These are phyloP conservation scores for Suillus occidentalis DNA, from an alignment of 768 basidiomycete genomes.

Conservation along the genomic window DNA sequence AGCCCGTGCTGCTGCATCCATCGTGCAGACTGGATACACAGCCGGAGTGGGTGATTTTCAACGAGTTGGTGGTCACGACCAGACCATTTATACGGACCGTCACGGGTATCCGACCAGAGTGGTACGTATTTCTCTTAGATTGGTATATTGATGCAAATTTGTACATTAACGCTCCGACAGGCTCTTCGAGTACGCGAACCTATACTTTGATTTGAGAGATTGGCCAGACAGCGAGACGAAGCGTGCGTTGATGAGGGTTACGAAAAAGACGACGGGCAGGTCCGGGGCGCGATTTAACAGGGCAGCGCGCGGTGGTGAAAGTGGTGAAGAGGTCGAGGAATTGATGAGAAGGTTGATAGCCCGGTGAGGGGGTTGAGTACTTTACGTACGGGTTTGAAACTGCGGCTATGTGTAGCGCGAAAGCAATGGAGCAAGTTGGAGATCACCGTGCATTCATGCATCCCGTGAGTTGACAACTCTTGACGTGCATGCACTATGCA, in stretches of 20 bases:
- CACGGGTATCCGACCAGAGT: constrained; percentile 82
- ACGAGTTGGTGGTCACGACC: constrained; percentile 93
- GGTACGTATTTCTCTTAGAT: constrained; percentile 49
- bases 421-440: too few relatives aligned
- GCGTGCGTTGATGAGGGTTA: constrained; percentile 53
- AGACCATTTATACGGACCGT: constrained; percentile 89
- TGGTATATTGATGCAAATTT: constrained; percentile 1
- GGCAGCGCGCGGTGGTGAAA: not conserved
- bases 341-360: not conserved
- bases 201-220: constrained; percentile 66
- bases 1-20: constrained; percentile 53
- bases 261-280: constrained; percentile 55
- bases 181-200: constrained; percentile 60
- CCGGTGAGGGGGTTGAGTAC: not conserved
- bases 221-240: constrained; percentile 77
- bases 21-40: constrained; percentile 84
- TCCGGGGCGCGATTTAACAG: constrained; percentile 15
- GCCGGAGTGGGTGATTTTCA: constrained; percentile 92
- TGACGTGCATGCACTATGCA: too few relatives aligned
- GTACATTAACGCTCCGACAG: constrained; percentile 27
- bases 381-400: not conserved
- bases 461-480: too few relatives aligned
- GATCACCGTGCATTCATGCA: too few relatives aligned
- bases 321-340: not conserved
- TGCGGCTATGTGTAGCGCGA: not conserved